A percentile compares a stretch with the other conserved stretches of the same genome.
These are phyloP conservation scores for Nemophila menziesii DNA, from an alignment of 257 asterid genomes.

Conservation along the genomic window DNA sequence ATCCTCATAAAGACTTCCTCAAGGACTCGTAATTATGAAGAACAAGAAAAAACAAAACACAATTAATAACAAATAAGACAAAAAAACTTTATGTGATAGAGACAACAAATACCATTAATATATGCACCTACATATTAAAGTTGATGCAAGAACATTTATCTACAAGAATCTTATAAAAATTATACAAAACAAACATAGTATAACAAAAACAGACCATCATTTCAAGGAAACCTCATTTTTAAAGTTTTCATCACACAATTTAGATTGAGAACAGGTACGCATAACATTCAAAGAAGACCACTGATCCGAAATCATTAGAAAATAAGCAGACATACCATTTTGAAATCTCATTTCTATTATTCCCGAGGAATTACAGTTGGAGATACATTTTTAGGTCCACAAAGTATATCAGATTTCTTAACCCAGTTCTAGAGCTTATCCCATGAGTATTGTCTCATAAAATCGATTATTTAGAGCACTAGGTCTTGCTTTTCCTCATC, in stretches of 20 bases:
- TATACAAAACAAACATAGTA: too few species aligned
- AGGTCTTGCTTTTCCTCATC: conserved; percentile 66
- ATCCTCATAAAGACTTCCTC: too few species aligned
- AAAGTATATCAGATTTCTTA: conserved; percentile 67
- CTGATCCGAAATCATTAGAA: conserved; percentile 68
- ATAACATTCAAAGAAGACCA: conserved; percentile 38
- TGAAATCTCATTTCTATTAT: conserved; percentile 65
- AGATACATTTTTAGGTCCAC: conserved; percentile 53
- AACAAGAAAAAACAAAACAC: too few species aligned
- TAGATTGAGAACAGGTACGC: conserved; percentile 19
- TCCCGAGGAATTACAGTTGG: conserved; percentile 67
- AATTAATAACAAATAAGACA: too few species aligned
- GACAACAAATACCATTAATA: too few species aligned
- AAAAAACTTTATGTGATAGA: too few species aligned
- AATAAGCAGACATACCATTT: conserved; percentile 79
- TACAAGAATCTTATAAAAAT: too few species aligned
- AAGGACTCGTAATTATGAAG: too few species aligned
- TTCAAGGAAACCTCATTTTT: not conserved
- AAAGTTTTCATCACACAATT: conserved; percentile 23
- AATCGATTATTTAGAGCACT: conserved; percentile 65
- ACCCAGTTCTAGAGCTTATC: conserved; percentile 87
- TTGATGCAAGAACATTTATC: too few species aligned
- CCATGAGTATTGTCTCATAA: conserved; percentile 89
- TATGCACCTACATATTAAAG: too few species aligned
- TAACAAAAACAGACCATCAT: too few species aligned